Evolutionary conservation across 176 grass and related monocot species (phyloP), one percentile per base, ranked within the genome.

Genomic region (Musa beccarii): DNA sequence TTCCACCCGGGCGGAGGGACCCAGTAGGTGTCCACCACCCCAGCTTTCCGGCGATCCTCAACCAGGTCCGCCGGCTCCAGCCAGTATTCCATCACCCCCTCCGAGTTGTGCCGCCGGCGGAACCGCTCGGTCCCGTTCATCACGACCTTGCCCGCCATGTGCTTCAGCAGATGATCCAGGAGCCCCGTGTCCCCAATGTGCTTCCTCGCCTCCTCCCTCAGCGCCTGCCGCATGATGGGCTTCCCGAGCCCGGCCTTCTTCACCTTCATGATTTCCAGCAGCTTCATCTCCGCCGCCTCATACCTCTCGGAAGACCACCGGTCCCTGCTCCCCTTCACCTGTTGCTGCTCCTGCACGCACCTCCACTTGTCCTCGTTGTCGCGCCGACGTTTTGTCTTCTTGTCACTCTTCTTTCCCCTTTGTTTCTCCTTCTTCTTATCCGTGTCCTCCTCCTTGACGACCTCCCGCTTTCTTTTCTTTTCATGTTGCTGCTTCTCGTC

Each of bases 121-220:
- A 97, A 75, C 15, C 90, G 66, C 19, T 97, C 80, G 26, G 14
- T 54, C 11, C 85, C 65, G 2, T 81, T 80, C 7, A 84, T 55
- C 1, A 84, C 76, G 0, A 87, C 82, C 55, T 87, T 87, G 50
- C 85, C 82, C 2, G 73, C 72, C 76, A 87, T 74, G 82, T 93
- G 84, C 75, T 81, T 85, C 9, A 98, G 88, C 26, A 90, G 88
- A 82, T 98, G 84, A 55, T 93, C 90, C 14, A 98, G 90, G 19
- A 98, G 85, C 8, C 88, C 90, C 0, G 90, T 91, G 84, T 98
- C 90, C 0, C 90, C 86, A 54, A 98, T 81, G 75, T 67, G 51
- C 59, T 77, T 74, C 19, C 88, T 81, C 19, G 88, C 84, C 79
- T 74, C 84, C 52, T 43, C 56, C 21, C 93, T 71, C 55, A 93